phyloP scores from a whole-genome alignment of 768 basidiomycete species.

The Boletus barrowsii region DNA sequence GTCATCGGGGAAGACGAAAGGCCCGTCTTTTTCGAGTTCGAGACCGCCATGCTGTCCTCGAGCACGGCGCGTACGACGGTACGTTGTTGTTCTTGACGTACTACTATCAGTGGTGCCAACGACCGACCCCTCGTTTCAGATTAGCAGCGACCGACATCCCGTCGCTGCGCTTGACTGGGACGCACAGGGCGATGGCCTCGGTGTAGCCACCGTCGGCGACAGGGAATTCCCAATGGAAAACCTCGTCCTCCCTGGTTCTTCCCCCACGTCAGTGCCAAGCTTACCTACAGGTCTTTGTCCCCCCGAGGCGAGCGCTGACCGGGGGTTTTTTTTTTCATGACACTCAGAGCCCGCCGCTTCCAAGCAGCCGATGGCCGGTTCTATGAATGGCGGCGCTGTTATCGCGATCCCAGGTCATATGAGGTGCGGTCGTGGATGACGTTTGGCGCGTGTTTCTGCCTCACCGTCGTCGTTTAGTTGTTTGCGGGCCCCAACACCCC shows the following conservation, averaged over 20 bases:
- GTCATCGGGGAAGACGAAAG: slow-evolving; percentile 63
- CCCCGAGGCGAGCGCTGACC: slow-evolving; percentile 13
- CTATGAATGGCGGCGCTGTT: slow-evolving; percentile 65
- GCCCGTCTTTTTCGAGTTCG: slow-evolving; percentile 63
- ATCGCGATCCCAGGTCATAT: slow-evolving; percentile 49
- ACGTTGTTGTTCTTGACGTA: neutral
- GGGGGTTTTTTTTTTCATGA: neutral
- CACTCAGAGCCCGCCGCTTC: slow-evolving; percentile 59
- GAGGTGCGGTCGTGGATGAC: slow-evolving; percentile 45
- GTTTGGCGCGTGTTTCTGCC: neutral
- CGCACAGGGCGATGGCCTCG: slow-evolving; percentile 30
- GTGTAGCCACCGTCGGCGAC: slow-evolving; percentile 49
- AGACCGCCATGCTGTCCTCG: slow-evolving; percentile 41
- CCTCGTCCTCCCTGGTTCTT: slow-evolving; percentile 53
- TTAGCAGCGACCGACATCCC: slow-evolving; percentile 44
- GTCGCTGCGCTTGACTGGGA: slow-evolving; percentile 54
- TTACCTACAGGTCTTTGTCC: neutral
- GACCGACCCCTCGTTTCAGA: slow-evolving; percentile 15
- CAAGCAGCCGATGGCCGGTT: slow-evolving; percentile 51
- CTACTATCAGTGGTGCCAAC: neutral
- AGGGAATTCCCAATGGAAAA: slow-evolving; percentile 60
- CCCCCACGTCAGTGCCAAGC: slow-evolving; percentile 38
- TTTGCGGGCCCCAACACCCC: slow-evolving; percentile 45
- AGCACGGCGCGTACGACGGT: slow-evolving; percentile 28
- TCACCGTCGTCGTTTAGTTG: slow-evolving; percentile 35